A percentile compares a stretch with the other conserved stretches of the same genome.
Evolutionary conservation across 768 basidiomycete genomes (phyloP).

Genomic region (Phaffia australis): DNA sequence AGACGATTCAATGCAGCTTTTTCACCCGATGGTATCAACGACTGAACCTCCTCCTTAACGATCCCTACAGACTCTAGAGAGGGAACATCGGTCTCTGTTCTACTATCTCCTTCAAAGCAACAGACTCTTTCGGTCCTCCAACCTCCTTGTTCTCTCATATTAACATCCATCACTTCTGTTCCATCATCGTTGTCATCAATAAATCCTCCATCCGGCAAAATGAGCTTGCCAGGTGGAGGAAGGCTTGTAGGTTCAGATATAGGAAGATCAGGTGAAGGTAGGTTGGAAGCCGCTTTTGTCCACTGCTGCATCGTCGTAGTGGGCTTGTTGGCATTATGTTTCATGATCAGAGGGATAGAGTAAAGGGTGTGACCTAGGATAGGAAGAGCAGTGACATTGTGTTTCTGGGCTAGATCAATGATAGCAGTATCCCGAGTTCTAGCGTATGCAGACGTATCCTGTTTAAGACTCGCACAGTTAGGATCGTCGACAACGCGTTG

Average conservation of each 20-base stretch:
- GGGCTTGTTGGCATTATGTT: slow-evolving; percentile 34
- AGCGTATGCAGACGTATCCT: slow-evolving; percentile 34
- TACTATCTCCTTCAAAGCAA: slow-evolving; percentile 1
- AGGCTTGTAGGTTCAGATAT: slow-evolving; percentile 30
- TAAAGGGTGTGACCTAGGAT: slow-evolving; percentile 38
- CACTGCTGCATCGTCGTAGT: slow-evolving; percentile 37
- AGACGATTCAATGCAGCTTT: slow-evolving; percentile 33
- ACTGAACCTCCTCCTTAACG: slow-evolving; percentile 26
- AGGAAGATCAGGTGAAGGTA: slow-evolving; percentile 31
- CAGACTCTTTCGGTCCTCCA: not conserved
- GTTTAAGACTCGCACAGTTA: not conserved
- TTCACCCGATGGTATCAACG: slow-evolving; percentile 36
- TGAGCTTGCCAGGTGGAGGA: slow-evolving; percentile 32
- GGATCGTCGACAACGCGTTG: not conserved
- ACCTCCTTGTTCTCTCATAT: slow-evolving; percentile 11
- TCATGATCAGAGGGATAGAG: slow-evolving; percentile 36
- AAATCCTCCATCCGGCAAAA: not conserved
- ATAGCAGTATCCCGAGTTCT: slow-evolving; percentile 34
- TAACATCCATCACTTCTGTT: slow-evolving; percentile 1
- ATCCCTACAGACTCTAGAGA: slow-evolving; percentile 37
- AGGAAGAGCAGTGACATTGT: slow-evolving; percentile 35
- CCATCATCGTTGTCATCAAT: not conserved
- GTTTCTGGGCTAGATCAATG: slow-evolving; percentile 28
- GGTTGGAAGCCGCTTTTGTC: slow-evolving; percentile 31
- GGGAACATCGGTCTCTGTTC: slow-evolving; percentile 30